A percentile compares a stretch with the other conserved stretches of the same genome.
Evolutionary conservation across 768 basidiomycete genomes (phyloP).

Genomic region (Pholiota conissans): DNA sequence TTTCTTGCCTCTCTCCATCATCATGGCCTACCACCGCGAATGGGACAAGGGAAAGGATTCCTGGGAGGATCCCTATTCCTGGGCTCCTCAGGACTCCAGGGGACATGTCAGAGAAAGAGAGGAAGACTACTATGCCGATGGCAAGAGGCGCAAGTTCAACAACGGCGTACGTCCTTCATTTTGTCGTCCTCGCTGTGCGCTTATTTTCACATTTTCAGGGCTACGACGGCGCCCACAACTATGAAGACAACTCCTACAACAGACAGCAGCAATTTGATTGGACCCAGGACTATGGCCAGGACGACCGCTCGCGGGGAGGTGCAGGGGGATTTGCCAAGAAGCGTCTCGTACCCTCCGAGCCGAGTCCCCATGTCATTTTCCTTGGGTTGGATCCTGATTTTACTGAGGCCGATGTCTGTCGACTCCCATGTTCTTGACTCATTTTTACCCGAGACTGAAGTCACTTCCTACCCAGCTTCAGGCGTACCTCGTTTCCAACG

Average conservation of each 20-base stretch:
- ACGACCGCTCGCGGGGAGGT: constrained; percentile 50
- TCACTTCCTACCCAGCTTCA: constrained; percentile 62
- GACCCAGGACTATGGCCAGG: constrained; percentile 48
- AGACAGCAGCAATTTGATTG: constrained; percentile 32
- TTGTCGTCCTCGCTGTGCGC: constrained; percentile 9
- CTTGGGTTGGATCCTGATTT: constrained; percentile 92
- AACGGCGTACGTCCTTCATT: constrained; percentile 56
- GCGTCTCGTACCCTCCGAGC: constrained; percentile 79
- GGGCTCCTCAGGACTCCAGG: constrained; percentile 31
- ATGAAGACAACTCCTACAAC: constrained; percentile 23
- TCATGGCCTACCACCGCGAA: constrained; percentile 80
- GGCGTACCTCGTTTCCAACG: constrained; percentile 69
- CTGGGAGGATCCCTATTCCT: constrained; percentile 49
- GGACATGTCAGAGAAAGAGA: constrained; percentile 57
- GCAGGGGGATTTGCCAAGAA: constrained; percentile 59
- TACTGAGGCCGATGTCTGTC: constrained; percentile 89
- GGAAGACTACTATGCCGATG: constrained; percentile 67
- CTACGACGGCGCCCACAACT: constrained; percentile 38
- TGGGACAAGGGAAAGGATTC: constrained; percentile 81
- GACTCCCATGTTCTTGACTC: constrained; percentile 33
- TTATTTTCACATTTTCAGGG: constrained; percentile 38
- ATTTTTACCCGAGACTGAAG: constrained; percentile 34
- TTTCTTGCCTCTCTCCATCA: constrained; percentile 29
- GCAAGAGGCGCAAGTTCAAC: constrained; percentile 79
- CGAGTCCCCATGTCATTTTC: constrained; percentile 93